Evolutionary conservation across 352 stramenopile species (phyloP), one percentile per base, ranked within the genome.

Genomic region (Globisporangium radiosum): DNA sequence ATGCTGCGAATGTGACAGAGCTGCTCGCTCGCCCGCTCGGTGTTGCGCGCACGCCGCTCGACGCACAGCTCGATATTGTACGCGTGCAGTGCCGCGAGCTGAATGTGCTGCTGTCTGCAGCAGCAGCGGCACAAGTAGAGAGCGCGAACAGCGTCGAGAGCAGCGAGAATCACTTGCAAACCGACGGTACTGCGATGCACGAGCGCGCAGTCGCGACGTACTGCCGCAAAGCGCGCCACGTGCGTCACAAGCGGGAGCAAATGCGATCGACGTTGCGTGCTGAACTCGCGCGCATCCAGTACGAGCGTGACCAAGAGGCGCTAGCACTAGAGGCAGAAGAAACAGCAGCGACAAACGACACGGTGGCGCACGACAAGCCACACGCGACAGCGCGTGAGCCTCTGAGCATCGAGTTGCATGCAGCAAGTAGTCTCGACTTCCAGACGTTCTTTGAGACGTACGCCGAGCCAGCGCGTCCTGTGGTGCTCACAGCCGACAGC

Each of bases 361-460:
- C 25, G 25, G 25, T 25, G 25, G 25, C 25, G 25, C 25, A 25
- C 25, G 25, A 39, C 11, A 14, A 25, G 37, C 6, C 2, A 1
- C 15, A 15, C 10, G 47, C 8, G 14, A 8, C 38, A 50, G 5
- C 17, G 4, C 17, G 0, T 9, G 7, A 42, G 42, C 7, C 10
- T n/a, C 8, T 43, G n/a, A 7, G 25, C 11, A 58, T 87, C 3
- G 57, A 70, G 1, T 58, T 38, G 36, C 68, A 54, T 43, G 15
- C 39, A 8, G 59, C 44, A 0, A 42, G 61, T 1, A 61, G 76
- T 4, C 8, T 87, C n/a, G 71, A 64, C 45, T 78, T 85, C 44
- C 74, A 90, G 56, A 68, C 70, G 49, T 90, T 90, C 63, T 86
- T 90, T 52, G 75, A 87, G 62, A 65, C 64, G 42, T 87, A 75